phyloP scores from a whole-genome alignment of 345 rosid species.

The Pistacia integerrima region DNA sequence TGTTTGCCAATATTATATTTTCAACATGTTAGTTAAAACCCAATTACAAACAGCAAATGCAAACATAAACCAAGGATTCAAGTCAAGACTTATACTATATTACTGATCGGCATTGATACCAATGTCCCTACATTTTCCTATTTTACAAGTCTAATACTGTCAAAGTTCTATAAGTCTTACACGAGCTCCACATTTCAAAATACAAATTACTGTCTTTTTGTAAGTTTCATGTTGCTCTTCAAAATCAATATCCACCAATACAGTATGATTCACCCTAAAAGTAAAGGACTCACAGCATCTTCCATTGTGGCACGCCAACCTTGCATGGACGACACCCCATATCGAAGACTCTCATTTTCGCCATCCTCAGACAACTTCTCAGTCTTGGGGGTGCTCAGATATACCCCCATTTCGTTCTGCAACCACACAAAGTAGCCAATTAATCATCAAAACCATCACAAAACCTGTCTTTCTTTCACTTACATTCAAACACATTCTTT shows the following conservation, averaged over 20 bases:
- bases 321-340: constrained; percentile 82
- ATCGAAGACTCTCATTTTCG: constrained; percentile 60
- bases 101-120: background rate
- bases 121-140: background rate
- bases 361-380: constrained; percentile 79
- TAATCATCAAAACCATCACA: background rate
- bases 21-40: background rate
- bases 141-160: too few relatives aligned
- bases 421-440: background rate
- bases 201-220: too few relatives aligned
- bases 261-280: background rate
- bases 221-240: background rate
- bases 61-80: background rate
- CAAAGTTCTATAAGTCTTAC: too few relatives aligned
- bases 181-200: too few relatives aligned
- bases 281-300: constrained; percentile 66
- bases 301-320: constrained; percentile 93
- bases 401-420: constrained; percentile 63
- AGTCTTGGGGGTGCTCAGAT: constrained; percentile 76
- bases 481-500: background rate
- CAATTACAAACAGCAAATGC: background rate
- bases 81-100: too few relatives aligned
- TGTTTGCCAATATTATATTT: background rate
- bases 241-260: background rate
- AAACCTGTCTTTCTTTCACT: background rate